Base-by-base conservation (phyloP, 257 asterid genomes). In the Ligustrum vulgare region DNA sequence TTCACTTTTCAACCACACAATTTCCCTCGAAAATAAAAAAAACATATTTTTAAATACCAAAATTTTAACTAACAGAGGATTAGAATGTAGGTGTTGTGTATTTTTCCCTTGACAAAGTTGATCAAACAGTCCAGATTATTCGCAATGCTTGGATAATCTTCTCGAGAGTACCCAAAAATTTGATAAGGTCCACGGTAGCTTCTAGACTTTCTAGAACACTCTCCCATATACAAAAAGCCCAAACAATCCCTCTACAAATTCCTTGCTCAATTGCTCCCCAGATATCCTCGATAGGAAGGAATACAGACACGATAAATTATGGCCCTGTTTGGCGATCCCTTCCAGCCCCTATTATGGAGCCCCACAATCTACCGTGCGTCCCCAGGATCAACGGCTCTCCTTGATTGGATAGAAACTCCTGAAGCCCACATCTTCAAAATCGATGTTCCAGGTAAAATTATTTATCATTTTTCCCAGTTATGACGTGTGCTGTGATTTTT, bases 331-430 rank as follows among this genome's bases (percentile, higher is more conserved):
- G 91, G 93, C 15, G 93, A 88, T 6, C 97, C 97, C 1, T 86
- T 90, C 72, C 67, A 92, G 77, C 89, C 89, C 6, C 82, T 86
- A 67, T 62, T 92, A 75, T 74, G 80, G 80, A 84, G 89, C 81
- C 96, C 94, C 2, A 36, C 89, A 0, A 60, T 85, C 51, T 74
- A 84, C 82, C 85, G 85, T 67, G 60, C 86, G 3, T 54, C 86
- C 1, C 83, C 86, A 3, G 90, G 91, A 39, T 87, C 97, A 4
- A 13, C 85, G 41, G 90, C 92, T 28, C 96, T 89, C 74, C 88
- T 92, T 43, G 97, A 89, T 69, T 92, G 98, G 96, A 7, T 92
- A 41, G 97, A 92, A 74, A 72, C 94, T 37, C 86, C 94, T 8
- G 81, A 83, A 22, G 74, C 91, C 9, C 98, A 91, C 82, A 80